Conservation (phyloP, 805 yeast species). For the Wickerhamomyces pijperi region DNA sequence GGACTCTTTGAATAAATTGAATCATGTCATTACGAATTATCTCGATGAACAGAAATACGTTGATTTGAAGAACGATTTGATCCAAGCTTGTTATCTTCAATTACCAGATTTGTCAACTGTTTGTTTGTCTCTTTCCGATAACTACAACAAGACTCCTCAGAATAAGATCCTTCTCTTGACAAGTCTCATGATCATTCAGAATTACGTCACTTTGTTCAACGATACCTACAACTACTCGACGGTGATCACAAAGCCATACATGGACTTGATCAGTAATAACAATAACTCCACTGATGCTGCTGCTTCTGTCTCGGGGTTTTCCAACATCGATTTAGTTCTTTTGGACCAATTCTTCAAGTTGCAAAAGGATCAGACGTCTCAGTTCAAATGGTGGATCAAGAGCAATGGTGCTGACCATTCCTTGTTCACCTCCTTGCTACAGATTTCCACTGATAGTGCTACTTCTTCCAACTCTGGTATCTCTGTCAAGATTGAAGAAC, state of each 20-base stretch:
- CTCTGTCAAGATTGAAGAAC: constrained; percentile 32
- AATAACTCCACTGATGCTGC: constrained; percentile 9
- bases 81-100: constrained; percentile 20
- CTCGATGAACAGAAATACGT: constrained; percentile 31
- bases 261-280: constrained; percentile 19
- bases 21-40: constrained; percentile 24
- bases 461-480: constrained; percentile 13
- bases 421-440: constrained; percentile 55
- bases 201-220: constrained; percentile 28
- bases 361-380: constrained; percentile 40
- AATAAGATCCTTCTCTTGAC: constrained; percentile 39
- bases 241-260: constrained; percentile 22
- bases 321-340: constrained; percentile 45
- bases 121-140: constrained; percentile 31
- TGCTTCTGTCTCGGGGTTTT: too few relatives aligned
- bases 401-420: constrained; percentile 33
- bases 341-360: constrained; percentile 52
- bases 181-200: constrained; percentile 30
- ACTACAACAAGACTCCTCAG: constrained; percentile 23
- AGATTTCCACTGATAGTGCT: constrained; percentile 28
- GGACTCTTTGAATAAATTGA: constrained; percentile 43
- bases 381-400: constrained; percentile 74
- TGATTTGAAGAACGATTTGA: constrained; percentile 22
- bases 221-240: constrained; percentile 21
- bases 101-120: constrained; percentile 44